phyloP scores from a whole-genome alignment of 2,329 filamentous ascomycete species.

The Lachnellula occidentalis region DNA sequence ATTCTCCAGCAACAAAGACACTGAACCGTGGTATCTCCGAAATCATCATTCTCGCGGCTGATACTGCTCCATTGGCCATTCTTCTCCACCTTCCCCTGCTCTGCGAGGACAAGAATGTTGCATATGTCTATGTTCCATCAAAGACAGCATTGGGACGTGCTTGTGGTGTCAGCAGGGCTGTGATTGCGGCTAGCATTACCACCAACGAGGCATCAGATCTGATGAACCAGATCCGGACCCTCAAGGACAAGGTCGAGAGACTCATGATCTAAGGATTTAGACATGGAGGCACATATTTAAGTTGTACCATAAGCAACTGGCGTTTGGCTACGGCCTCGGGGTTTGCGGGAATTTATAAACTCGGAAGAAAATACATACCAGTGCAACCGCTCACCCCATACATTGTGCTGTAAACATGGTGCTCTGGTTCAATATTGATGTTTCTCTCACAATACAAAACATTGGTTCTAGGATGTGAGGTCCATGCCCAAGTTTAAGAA shows the following conservation, averaged over 20 bases:
- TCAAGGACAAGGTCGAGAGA: constrained; percentile 95
- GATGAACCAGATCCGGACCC: constrained; percentile 75
- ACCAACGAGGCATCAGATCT: constrained; percentile 89
- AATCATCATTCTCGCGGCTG: constrained; percentile 82
- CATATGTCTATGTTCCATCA: constrained; percentile 66
- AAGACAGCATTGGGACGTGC: constrained; percentile 85
- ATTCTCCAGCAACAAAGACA: constrained; percentile 59
- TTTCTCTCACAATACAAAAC: too few species aligned
- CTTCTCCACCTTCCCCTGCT: constrained; percentile 85
- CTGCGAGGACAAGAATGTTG: constrained; percentile 69
- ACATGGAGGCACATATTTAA: not conserved
- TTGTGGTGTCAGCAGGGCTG: constrained; percentile 80
- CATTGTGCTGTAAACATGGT: too few species aligned
- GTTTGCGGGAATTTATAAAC: not conserved
- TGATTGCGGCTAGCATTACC: constrained; percentile 84
- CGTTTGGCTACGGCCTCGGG: constrained; percentile 13
- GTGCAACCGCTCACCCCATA: not conserved
- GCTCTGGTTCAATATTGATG: too few species aligned
- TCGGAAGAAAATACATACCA: not conserved
- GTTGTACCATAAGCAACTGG: constrained; percentile 10
- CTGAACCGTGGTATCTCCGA: constrained; percentile 88
- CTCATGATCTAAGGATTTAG: constrained; percentile 69
- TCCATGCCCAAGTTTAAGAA: too few species aligned
- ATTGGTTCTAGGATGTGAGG: too few species aligned
- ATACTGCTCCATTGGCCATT: constrained; percentile 82